phyloP scores from a whole-genome alignment of 441 rosid species.

The Cnidoscolus chayamansa region DNA sequence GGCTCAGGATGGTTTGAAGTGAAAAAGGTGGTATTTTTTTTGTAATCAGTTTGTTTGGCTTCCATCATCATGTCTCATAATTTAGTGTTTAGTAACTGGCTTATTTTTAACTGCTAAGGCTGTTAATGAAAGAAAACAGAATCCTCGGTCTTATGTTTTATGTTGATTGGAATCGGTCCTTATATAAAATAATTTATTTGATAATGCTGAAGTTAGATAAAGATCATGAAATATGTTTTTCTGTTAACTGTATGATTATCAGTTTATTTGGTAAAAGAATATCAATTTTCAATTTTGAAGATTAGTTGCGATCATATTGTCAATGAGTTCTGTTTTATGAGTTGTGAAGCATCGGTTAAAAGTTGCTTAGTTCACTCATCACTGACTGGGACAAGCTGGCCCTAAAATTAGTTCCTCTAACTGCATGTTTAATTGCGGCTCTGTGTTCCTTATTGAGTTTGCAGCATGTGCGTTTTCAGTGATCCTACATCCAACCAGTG shows the following conservation, averaged over 20 bases:
- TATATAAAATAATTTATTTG: not conserved
- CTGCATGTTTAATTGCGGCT: slow-evolving; percentile 3
- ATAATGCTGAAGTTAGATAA: not conserved
- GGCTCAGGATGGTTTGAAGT: slow-evolving; percentile 73
- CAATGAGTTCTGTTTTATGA: not conserved
- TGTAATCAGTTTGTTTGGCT: slow-evolving; percentile 11
- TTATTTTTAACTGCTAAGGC: not conserved
- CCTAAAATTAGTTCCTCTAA: not conserved
- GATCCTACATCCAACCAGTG: not conserved
- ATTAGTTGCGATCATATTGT: not conserved
- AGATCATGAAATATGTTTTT: not conserved
- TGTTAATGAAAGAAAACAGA: not conserved
- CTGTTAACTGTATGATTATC: not conserved
- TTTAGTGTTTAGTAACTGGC: slow-evolving; percentile 1
- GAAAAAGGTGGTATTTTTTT: slow-evolving; percentile 48
- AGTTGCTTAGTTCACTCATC: not conserved
- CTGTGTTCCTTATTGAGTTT: not conserved
- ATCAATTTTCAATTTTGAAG: not conserved
- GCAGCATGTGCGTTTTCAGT: not conserved
- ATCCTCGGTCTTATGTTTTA: not conserved
- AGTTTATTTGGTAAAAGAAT: not conserved
- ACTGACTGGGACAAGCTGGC: not conserved
- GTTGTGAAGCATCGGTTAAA: not conserved
- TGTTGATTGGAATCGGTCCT: not conserved
- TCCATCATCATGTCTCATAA: slow-evolving; percentile 8